A percentile compares a stretch with the other conserved stretches of the same genome.
These are phyloP conservation scores for Jackrogersella multiformis DNA, from an alignment of 495 filamentous ascomycete genomes.

Conservation along the genomic window DNA sequence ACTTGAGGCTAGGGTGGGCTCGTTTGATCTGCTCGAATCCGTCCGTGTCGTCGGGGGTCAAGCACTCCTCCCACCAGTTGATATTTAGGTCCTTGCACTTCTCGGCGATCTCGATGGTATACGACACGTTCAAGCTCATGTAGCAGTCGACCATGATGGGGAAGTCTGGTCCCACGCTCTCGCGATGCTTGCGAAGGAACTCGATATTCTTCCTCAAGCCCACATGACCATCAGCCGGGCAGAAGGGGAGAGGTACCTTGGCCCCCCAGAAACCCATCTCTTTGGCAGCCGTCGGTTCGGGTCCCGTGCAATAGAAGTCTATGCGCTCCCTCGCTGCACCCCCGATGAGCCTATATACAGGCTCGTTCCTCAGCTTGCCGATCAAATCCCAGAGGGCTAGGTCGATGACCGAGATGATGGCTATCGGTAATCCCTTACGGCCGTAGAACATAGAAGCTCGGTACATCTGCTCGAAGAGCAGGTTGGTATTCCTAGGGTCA, in stretches of 20 bases:
- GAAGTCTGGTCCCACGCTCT: conserved; percentile 86
- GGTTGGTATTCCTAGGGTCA: conserved; percentile 87
- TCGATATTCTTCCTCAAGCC: conserved; percentile 88
- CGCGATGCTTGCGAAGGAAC: conserved; percentile 84
- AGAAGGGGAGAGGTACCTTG: conserved; percentile 88
- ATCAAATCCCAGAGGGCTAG: conserved; percentile 90
- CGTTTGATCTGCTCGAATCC: conserved; percentile 88
- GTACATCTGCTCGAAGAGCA: conserved; percentile 95
- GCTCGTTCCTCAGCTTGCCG: conserved; percentile 89
- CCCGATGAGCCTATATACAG: conserved; percentile 93
- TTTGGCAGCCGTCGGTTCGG: conserved; percentile 80
- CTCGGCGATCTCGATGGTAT: conserved; percentile 89
- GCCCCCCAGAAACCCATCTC: conserved; percentile 86
- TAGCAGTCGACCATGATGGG: conserved; percentile 96
- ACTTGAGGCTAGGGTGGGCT: conserved; percentile 88
- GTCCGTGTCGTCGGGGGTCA: conserved; percentile 88
- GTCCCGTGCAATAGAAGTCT: conserved; percentile 94
- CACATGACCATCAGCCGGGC: conserved; percentile 82
- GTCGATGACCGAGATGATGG: conserved; percentile 93
- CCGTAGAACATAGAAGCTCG: conserved; percentile 95
- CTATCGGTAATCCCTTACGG: conserved; percentile 86
- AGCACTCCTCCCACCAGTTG: conserved; percentile 96
- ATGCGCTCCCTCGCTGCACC: conserved; percentile 81
- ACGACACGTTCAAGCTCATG: conserved; percentile 91
- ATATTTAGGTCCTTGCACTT: conserved; percentile 83